Base-by-base conservation (phyloP, 2,329 filamentous ascomycete species). In the Aspergillus tanneri region DNA sequence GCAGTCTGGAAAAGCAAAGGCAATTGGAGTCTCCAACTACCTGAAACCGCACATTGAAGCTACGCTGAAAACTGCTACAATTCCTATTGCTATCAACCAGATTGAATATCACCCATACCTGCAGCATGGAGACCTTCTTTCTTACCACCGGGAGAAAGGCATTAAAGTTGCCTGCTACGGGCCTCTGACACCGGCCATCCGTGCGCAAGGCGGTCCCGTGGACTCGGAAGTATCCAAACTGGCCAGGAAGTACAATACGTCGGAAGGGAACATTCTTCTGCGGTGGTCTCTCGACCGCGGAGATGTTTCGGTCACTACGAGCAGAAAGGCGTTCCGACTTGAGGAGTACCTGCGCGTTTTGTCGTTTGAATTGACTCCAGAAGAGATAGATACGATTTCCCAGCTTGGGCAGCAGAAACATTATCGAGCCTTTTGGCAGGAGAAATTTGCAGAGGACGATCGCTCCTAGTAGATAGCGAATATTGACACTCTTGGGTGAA, bases 11-110 rank as follows among this genome's bases (percentile, higher is more conserved):
- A 77, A 84, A 49, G 75, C 78, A 4, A 79, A 77, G 45, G 79
- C 78, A 5, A 85, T 85, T 52, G 83, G 82, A 18, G 81, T 85
- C 18, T 83, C 79, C 46, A 85, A 83, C 65, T 86, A 77, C 64
- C 66, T 79, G 5, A 73, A 77, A 19, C 62, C 68, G 18, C 77
- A 85, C 49, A 69, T 85, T 14, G 74, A 81, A 37, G 73, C 75
- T 9, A 75, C 79, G 16, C 67, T 76, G 27, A 61, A 71, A 49
- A 73, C 70, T 0, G 73, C 74, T 12, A 70, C 62, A 30, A 63
- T 72, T 6, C 60, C 62, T 3, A 76, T 76, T 3, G 65, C 62
- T 3, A 57, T 66, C 43, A 68, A 68, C 42, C 65, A 68, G 52
- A 64, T 68, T 19, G 65, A 68, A 50, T 65, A 57, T 16, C 64